Evolutionary conservation across 768 basidiomycete genomes (phyloP).

Genomic region (Pleurotus pulmonarius): DNA sequence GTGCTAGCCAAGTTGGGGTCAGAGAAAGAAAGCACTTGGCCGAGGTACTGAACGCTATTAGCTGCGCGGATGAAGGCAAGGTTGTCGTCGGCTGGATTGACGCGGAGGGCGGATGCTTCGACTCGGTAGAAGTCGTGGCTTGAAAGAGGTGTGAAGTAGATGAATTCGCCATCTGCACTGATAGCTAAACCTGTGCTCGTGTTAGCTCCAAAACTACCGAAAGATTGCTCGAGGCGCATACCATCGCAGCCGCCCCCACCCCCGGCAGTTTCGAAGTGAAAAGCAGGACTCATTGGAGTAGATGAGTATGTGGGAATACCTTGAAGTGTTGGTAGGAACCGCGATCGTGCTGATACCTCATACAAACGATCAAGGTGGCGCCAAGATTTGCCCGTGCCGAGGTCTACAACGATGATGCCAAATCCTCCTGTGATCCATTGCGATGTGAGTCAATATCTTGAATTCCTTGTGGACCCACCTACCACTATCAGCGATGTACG

Average conservation of each 20-base stretch:
- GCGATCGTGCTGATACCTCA: constrained; percentile 3
- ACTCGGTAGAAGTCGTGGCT: constrained; percentile 13
- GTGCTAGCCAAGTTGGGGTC: background rate
- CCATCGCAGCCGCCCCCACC: constrained; percentile 12
- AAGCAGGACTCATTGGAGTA: constrained; percentile 7
- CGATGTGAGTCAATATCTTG: background rate
- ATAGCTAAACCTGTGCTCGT: background rate
- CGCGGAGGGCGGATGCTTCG: constrained; percentile 10
- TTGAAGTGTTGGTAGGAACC: constrained; percentile 13
- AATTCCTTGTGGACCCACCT: too few species aligned
- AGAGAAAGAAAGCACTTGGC: constrained; percentile 7
- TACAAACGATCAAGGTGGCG: constrained; percentile 11
- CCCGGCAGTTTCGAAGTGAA: constrained; percentile 10
- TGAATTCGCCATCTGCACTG: constrained; percentile 11
- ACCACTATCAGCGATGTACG: constrained; percentile 15
- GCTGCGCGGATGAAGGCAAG: constrained; percentile 10
- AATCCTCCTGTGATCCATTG: constrained; percentile 7
- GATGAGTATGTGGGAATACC: constrained; percentile 11
- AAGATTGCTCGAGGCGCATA: background rate
- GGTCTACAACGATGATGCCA: constrained; percentile 15
- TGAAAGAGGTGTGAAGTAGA: constrained; percentile 12
- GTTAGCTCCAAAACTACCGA: background rate
- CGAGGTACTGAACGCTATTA: constrained; percentile 13
- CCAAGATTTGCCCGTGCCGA: constrained; percentile 15
- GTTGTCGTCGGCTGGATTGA: constrained; percentile 10